These are phyloP conservation scores for Phialocephala subalpina DNA, from an alignment of 2,329 filamentous ascomycete genomes.

Conservation along the genomic window DNA sequence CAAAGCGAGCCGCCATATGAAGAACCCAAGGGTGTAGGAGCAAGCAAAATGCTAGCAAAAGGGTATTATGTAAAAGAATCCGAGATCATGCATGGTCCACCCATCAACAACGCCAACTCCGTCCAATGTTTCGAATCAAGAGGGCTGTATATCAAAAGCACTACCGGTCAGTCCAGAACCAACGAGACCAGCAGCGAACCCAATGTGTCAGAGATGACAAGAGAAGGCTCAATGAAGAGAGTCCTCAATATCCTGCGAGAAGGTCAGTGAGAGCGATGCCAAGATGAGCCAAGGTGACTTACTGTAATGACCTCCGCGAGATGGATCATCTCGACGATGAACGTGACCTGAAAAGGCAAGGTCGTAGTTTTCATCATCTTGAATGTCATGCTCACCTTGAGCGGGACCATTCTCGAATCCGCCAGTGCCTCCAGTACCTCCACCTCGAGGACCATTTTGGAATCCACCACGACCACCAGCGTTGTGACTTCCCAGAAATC, in stretches of 20 bases:
- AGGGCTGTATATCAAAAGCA: not conserved
- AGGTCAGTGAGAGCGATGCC: not conserved
- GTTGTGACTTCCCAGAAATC: too few relatives aligned
- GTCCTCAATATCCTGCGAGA: not conserved
- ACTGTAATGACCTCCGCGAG: not conserved
- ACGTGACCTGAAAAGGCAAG: not conserved
- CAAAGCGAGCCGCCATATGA: not conserved
- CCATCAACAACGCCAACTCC: not conserved
- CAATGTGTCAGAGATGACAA: not conserved
- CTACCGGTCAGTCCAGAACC: not conserved
- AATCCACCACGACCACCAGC: too few relatives aligned
- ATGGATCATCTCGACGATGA: not conserved
- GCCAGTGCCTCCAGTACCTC: too few relatives aligned
- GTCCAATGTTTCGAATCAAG: not conserved
- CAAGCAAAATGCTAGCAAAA: slow-evolving; percentile 8
- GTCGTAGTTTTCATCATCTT: too few relatives aligned
- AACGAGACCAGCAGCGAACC: not conserved
- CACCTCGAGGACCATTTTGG: too few relatives aligned
- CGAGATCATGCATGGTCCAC: not conserved
- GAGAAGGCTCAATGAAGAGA: not conserved
- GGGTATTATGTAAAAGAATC: not conserved
- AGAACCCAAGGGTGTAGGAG: not conserved
- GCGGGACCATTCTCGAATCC: too few relatives aligned
- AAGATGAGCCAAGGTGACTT: not conserved
- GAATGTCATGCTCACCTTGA: too few relatives aligned